These are phyloP conservation scores for Calvatia gigantea DNA, from an alignment of 768 basidiomycete genomes.

Conservation along the genomic window DNA sequence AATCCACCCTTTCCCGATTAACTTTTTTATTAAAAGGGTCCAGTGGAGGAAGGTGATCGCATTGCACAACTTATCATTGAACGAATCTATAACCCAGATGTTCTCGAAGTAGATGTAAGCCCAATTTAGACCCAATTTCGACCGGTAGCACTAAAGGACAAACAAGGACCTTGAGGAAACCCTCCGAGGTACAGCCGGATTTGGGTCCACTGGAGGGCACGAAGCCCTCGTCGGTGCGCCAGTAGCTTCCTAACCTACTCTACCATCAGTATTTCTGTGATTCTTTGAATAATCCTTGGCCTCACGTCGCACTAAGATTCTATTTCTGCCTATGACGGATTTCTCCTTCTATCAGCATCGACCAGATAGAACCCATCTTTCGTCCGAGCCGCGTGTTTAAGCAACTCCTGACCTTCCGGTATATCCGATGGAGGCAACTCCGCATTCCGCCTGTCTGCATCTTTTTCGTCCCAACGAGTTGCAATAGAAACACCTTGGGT, in stretches of 20 bases:
- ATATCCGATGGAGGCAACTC: conserved; percentile 13
- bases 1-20: not conserved
- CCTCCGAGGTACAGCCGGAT: conserved; percentile 78
- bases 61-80: conserved; percentile 95
- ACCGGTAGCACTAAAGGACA: conserved; percentile 2
- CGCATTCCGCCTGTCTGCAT: conserved; percentile 26
- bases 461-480: conserved; percentile 35
- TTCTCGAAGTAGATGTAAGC: conserved; percentile 82
- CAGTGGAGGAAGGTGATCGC: conserved; percentile 93
- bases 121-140: conserved; percentile 9
- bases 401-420: conserved; percentile 38
- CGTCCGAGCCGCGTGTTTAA: conserved; percentile 49
- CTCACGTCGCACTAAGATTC: not conserved
- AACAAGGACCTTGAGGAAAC: conserved; percentile 82
- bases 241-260: conserved; percentile 8
- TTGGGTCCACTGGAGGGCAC: conserved; percentile 95
- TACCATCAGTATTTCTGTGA: conserved; percentile 4
- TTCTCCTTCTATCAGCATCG: conserved; percentile 40
- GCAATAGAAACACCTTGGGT: conserved; percentile 30
- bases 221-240: conserved; percentile 32
- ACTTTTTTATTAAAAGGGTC: not conserved
- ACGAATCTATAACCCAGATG: conserved; percentile 80
- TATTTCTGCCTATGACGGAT: conserved; percentile 10
- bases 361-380: conserved; percentile 60
- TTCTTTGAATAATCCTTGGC: conserved; percentile 9